These are phyloP conservation scores for Eutrema heterophyllum DNA, from an alignment of 345 rosid species.

Conservation along the genomic window DNA sequence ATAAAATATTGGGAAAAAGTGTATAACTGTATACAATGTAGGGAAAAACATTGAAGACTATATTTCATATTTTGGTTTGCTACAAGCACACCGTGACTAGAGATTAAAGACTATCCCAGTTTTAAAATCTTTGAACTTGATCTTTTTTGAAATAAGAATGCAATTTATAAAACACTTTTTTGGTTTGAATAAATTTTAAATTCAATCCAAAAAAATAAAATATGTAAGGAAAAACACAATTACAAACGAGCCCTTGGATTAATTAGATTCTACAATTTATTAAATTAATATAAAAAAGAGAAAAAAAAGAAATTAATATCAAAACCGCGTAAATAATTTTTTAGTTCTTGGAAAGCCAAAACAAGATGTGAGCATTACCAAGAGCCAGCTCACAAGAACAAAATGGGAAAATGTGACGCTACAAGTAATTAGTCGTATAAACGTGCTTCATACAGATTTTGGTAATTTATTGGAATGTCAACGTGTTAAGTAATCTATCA, in stretches of 20 bases:
- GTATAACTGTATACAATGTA: not conserved
- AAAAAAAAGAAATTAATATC: not conserved
- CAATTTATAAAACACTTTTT: too few species aligned
- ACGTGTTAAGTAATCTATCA: not conserved
- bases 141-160: too few species aligned
- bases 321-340: conserved; percentile 7
- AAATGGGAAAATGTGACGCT: conserved; percentile 6
- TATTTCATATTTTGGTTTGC: too few species aligned
- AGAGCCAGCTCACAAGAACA: conserved; percentile 25
- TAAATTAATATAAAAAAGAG: not conserved
- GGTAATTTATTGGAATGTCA: conserved; percentile 19
- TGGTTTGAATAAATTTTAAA: too few species aligned
- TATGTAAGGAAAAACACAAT: not conserved
- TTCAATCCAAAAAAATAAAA: too few species aligned
- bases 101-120: too few species aligned
- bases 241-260: not conserved
- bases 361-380: conserved; percentile 9
- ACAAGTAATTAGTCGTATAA: conserved; percentile 17
- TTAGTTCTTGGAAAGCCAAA: not conserved
- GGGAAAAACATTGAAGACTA: too few species aligned
- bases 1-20: not conserved
- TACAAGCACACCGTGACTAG: too few species aligned
- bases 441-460: conserved; percentile 15
- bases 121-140: too few species aligned
- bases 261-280: not conserved